Percentiles rank a stretch among this genome's conserved stretches.
Evolutionary conservation across 176 grass and related monocot genomes (phyloP).

Genomic region (Typha latifolia): DNA sequence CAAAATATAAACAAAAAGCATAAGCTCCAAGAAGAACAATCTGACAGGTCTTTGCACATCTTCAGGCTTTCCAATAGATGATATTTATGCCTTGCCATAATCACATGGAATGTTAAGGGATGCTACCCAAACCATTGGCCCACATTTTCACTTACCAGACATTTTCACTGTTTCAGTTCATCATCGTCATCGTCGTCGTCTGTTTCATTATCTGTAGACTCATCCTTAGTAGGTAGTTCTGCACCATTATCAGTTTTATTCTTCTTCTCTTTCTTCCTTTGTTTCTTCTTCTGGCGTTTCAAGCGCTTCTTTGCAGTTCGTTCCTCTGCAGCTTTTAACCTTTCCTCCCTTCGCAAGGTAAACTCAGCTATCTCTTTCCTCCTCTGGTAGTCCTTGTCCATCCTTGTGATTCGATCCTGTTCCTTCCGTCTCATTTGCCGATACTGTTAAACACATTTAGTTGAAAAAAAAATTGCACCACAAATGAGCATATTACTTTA

Average conservation of each 20-base stretch:
- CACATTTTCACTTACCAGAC: too few species aligned
- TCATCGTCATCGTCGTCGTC: too few species aligned
- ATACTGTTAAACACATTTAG: constrained; percentile 38
- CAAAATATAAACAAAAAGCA: too few species aligned
- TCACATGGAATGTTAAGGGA: too few species aligned
- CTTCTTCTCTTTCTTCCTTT: constrained; percentile 53
- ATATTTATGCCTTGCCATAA: too few species aligned
- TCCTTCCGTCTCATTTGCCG: constrained; percentile 97
- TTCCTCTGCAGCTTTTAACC: constrained; percentile 75
- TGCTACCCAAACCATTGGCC: too few species aligned
- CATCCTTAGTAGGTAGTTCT: neutral
- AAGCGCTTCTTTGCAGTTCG: constrained; percentile 71
- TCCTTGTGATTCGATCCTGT: constrained; percentile 63
- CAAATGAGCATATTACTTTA: neutral
- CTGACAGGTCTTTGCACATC: too few species aligned
- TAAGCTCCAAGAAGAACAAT: too few species aligned
- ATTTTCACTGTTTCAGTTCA: too few species aligned
- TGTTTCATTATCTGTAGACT: neutral
- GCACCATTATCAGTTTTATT: constrained; percentile 20
- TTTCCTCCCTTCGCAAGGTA: constrained; percentile 75
- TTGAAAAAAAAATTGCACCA: neutral
- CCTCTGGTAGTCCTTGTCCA: constrained; percentile 69
- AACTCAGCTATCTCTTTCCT: constrained; percentile 69
- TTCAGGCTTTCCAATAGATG: too few species aligned
- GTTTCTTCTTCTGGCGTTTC: constrained; percentile 87